Evolutionary conservation across 1,139 yeast species (phyloP).

Genomic region (Scheffersomyces titani): DNA sequence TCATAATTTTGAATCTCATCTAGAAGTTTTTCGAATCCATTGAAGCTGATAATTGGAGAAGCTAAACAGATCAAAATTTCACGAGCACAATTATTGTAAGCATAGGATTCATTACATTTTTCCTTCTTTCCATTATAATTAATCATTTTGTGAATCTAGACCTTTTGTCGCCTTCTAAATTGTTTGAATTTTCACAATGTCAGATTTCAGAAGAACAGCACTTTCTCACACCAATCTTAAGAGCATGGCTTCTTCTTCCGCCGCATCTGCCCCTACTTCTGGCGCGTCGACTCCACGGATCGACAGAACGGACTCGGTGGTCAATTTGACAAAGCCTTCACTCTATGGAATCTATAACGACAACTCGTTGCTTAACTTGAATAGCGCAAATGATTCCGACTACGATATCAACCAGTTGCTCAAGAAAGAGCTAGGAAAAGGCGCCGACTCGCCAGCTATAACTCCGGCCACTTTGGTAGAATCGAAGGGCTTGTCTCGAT

Average conservation of each 20-base stretch:
- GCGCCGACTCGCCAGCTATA: neutral
- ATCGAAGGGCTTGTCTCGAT: neutral
- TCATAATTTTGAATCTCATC: neutral
- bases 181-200: slow-evolving; percentile 10
- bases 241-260: slow-evolving; percentile 10
- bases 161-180: neutral
- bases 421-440: neutral
- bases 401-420: slow-evolving; percentile 6
- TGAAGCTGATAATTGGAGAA: neutral
- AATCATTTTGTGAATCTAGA: neutral
- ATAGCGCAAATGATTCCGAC: slow-evolving; percentile 19
- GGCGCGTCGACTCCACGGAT: slow-evolving; percentile 20
- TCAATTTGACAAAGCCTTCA: slow-evolving; percentile 51
- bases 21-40: neutral
- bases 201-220: slow-evolving; percentile 22
- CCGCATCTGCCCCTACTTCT: slow-evolving; percentile 8
- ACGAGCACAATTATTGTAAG: neutral
- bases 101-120: neutral
- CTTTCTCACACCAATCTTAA: slow-evolving; percentile 19
- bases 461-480: neutral
- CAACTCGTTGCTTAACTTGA: slow-evolving; percentile 34
- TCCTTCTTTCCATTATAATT: no score
- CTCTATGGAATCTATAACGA: slow-evolving; percentile 51
- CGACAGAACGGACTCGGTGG: slow-evolving; percentile 44
- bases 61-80: neutral